Evolutionary conservation across 148 eudicot genomes (phyloP).

Genomic region (Silene uniflora): DNA sequence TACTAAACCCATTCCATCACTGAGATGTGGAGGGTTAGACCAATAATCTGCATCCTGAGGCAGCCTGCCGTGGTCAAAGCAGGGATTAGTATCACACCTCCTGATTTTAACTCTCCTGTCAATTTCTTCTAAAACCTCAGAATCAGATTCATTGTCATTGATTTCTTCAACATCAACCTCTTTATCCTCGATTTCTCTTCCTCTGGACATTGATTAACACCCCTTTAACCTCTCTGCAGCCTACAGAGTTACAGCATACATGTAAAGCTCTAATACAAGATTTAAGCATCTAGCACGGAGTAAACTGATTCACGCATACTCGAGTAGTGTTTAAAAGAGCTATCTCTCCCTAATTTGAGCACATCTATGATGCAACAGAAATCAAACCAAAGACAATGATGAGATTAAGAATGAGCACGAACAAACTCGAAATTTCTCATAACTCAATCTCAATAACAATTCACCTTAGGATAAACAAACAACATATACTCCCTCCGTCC

Average conservation of each 20-base stretch:
- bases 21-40: conserved; percentile 28
- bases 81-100: conserved; percentile 15
- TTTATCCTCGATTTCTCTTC: conserved; percentile 22
- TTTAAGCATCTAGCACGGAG: not conserved
- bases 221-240: conserved; percentile 8
- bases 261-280: not conserved
- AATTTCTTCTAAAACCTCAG: not conserved
- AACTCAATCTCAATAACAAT: not conserved
- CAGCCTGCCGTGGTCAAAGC: conserved; percentile 15
- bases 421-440: not conserved
- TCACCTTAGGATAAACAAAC: not conserved
- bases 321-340: not conserved
- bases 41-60: conserved; percentile 45
- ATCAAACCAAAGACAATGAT: too few species aligned
- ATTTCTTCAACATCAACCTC: conserved; percentile 20
- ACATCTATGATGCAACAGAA: too few species aligned
- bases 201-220: conserved; percentile 31
- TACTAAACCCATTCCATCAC: conserved; percentile 44
- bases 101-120: conserved; percentile 22
- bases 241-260: not conserved
- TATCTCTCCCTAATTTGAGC: too few species aligned
- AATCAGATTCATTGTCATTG: conserved; percentile 9
- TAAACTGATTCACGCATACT: not conserved
- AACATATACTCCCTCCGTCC: too few species aligned
- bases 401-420: too few species aligned